phyloP scores from a whole-genome alignment of 2,329 filamentous ascomycete species.

The Talaromyces sp. region DNA sequence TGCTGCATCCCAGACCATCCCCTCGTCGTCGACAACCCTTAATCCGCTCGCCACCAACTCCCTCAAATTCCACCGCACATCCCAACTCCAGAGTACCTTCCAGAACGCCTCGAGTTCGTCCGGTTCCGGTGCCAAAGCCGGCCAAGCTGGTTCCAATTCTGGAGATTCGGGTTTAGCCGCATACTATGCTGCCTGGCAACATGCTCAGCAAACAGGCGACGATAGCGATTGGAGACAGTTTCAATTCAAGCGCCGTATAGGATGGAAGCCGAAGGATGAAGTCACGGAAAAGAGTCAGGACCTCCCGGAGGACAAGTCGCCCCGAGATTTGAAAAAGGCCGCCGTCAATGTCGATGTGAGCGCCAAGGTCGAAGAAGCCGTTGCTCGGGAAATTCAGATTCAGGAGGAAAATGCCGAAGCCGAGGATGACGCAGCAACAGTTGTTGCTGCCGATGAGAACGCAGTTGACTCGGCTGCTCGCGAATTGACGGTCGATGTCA shows the following conservation, averaged over 20 bases:
- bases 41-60: conserved; percentile 53
- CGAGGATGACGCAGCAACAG: conserved; percentile 34
- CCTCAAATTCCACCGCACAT: conserved; percentile 50
- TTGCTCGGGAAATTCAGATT: conserved; percentile 73
- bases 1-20: conserved; percentile 86
- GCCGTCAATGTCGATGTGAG: conserved; percentile 53
- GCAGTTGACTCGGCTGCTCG: conserved; percentile 26
- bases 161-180: conserved; percentile 73
- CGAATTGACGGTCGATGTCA: conserved; percentile 48
- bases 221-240: conserved; percentile 89
- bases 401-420: conserved; percentile 53
- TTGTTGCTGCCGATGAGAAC: conserved; percentile 28
- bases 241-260: conserved; percentile 82
- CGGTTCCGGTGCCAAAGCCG: conserved; percentile 52
- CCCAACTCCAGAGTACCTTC: conserved; percentile 76
- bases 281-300: conserved; percentile 34
- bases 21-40: conserved; percentile 49
- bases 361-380: conserved; percentile 80
- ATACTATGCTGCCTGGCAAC: conserved; percentile 88
- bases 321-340: conserved; percentile 59
- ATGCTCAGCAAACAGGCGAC: conserved; percentile 65
- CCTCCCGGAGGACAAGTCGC: conserved; percentile 29
- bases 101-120: conserved; percentile 58
- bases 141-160: conserved; percentile 57
- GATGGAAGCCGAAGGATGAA: conserved; percentile 68